Base-by-base conservation (phyloP, 805 yeast genomes). In the Kluyveromyces siamensis region DNA sequence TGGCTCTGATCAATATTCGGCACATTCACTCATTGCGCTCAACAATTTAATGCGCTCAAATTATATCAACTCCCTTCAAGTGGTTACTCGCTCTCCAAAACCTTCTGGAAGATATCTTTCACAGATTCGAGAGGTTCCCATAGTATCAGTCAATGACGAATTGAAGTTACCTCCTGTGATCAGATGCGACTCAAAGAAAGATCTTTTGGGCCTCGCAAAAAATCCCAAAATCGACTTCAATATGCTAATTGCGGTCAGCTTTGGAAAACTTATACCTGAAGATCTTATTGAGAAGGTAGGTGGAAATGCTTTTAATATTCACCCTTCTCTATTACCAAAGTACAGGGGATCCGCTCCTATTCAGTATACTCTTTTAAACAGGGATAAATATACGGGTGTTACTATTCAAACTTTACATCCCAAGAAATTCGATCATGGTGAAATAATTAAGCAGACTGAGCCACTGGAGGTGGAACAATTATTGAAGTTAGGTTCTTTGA, bases 401-500 rank as follows among this genome's bases (percentile, higher is more conserved):
- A 79, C 96, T 0, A 76, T 93, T 0, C 99, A 93, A 63, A 87
- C 96, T 0, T 66, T 93, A 21, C 96, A 93, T 60, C 96, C 97
- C 0, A 74, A 84, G 1, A 75, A 80, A 60, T 93, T 93, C 59
- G 99, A 93, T 57, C 72, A 70, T 35, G 99, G 99, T 1, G 70
- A 73, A 1, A 76, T 91, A 0, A 61, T 93, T 2, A 63, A 72
- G 16, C 95, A 84, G 53, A 73, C 85, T 1, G 59, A 59, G 8
- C 65, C 63, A 6, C 17, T 63, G 5, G 7, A 37, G 6, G 48
- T 58, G 1, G 39, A 48, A 4, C 37, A 51, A 8, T 19, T 65
- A 35, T 40, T 60, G 14, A 30, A 43, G 9, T 43, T 14, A 2
- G 70, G 71, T 25, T 56, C 79, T 0, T 55, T 60, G 0, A 70